Percentiles rank a stretch among this genome's conserved stretches.
These are phyloP conservation scores for Penicillium ucsense DNA, from an alignment of 495 filamentous ascomycete genomes.

Conservation along the genomic window DNA sequence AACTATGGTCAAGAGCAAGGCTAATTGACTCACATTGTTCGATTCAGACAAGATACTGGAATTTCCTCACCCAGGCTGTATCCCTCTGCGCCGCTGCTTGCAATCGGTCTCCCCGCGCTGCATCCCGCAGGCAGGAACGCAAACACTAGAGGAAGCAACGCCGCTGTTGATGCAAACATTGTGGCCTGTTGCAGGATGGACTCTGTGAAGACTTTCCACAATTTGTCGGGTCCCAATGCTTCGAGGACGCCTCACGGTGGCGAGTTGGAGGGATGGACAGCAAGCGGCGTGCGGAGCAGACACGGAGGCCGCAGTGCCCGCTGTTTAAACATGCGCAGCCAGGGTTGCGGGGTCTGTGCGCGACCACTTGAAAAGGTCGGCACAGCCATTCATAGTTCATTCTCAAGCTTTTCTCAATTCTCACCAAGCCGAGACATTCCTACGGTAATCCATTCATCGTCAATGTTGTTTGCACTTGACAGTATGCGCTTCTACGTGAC, in stretches of 20 bases:
- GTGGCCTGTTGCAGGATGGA: no score
- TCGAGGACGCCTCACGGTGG: constrained; percentile 6
- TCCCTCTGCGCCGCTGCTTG: constrained; percentile 37
- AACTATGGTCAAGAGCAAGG: no score
- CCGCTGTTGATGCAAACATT: neutral
- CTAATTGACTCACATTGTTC: constrained; percentile 46
- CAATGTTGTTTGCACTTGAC: no score
- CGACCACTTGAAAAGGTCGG: no score
- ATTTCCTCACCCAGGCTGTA: constrained; percentile 43
- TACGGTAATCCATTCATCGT: no score
- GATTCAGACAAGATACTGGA: constrained; percentile 57
- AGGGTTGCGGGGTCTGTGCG: no score
- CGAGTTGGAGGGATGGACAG: constrained; percentile 4
- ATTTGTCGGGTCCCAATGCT: neutral
- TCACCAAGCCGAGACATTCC: no score
- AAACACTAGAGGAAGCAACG: constrained; percentile 10
- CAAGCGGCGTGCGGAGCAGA: constrained; percentile 7
- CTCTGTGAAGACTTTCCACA: no score
- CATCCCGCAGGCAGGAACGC: constrained; percentile 15
- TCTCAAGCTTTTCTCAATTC: no score
- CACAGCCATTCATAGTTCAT: no score
- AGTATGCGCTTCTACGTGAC: no score
- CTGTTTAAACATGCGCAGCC: neutral
- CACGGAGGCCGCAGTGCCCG: constrained; percentile 10
- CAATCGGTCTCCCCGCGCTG: constrained; percentile 20